Conservation (phyloP, 495 filamentous ascomycete genomes). For the Barbatosphaeria neglecta region DNA sequence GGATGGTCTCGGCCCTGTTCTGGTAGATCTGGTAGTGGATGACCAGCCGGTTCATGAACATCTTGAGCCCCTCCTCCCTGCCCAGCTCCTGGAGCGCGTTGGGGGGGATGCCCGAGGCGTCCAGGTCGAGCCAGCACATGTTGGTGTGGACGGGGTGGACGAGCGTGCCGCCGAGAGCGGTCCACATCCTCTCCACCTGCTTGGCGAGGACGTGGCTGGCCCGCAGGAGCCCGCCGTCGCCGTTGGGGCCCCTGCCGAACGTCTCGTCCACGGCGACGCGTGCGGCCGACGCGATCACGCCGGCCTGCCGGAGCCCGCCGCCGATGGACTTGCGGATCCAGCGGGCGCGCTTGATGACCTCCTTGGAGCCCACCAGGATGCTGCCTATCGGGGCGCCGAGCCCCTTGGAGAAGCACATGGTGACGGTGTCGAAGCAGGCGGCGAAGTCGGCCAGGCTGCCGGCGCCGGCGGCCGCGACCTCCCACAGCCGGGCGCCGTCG, state of each 20-base stretch:
- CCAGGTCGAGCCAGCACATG: conserved; percentile 86
- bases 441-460: conserved; percentile 57
- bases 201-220: conserved; percentile 55
- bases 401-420: conserved; percentile 80
- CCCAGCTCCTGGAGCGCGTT: conserved; percentile 37
- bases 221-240: conserved; percentile 51
- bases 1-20: conserved; percentile 34
- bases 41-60: conserved; percentile 43
- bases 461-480: conserved; percentile 51
- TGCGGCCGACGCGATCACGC: conserved; percentile 47
- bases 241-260: conserved; percentile 50
- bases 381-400: conserved; percentile 82
- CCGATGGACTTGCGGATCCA: conserved; percentile 80
- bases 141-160: conserved; percentile 67
- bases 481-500: conserved; percentile 80
- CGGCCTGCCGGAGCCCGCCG: conserved; percentile 67
- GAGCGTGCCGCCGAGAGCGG: conserved; percentile 46
- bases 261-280: conserved; percentile 52
- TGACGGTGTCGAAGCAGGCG: conserved; percentile 65
- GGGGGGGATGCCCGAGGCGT: conserved; percentile 29
- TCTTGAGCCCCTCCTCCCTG: conserved; percentile 40
- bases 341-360: conserved; percentile 58
- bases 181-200: conserved; percentile 53
- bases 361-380: conserved; percentile 55
- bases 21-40: conserved; percentile 53